These are phyloP conservation scores for sunflower (Helianthus annuus) DNA, from an alignment of 129 eudicot species.

Conservation along the genomic window DNA sequence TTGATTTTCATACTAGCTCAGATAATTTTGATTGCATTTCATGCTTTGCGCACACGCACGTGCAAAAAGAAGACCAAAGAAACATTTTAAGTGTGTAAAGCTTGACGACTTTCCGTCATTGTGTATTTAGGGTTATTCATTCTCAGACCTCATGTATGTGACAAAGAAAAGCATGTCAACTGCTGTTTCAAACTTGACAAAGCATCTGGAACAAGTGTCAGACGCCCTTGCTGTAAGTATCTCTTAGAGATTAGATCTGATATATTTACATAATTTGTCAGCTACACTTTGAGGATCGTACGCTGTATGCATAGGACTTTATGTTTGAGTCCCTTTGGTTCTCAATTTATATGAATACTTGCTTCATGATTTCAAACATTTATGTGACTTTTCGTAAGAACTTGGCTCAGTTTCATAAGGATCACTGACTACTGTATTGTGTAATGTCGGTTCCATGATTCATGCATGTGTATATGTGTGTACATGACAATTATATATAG, in stretches of 20 bases:
- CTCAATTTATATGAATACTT: neutral
- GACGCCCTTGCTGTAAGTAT: slow-evolving; percentile 85
- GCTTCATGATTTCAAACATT: neutral
- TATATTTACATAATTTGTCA: neutral
- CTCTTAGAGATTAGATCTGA: neutral
- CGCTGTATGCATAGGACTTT: neutral
- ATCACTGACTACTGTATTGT: neutral
- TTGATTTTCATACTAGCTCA: neutral
- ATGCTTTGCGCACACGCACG: slow-evolving; percentile 14
- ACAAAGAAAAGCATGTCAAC: slow-evolving; percentile 71
- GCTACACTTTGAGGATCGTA: neutral
- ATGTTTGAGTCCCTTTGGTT: neutral
- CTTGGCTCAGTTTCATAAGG: slow-evolving; percentile 9
- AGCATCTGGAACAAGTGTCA: slow-evolving; percentile 78
- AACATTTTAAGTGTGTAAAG: slow-evolving; percentile 11
- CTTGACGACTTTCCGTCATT: slow-evolving; percentile 27
- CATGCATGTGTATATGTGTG: neutral
- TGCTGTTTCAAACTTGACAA: slow-evolving; percentile 84
- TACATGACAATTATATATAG: neutral
- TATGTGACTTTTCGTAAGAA: neutral
- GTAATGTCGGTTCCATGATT: neutral
- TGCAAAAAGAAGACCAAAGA: slow-evolving; percentile 15
- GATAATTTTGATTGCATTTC: neutral
- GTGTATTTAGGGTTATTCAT: slow-evolving; percentile 61
- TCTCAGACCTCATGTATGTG: slow-evolving; percentile 91